Evolutionary conservation across 768 basidiomycete genomes (phyloP).

Genomic region (Roridomyces roridus): DNA sequence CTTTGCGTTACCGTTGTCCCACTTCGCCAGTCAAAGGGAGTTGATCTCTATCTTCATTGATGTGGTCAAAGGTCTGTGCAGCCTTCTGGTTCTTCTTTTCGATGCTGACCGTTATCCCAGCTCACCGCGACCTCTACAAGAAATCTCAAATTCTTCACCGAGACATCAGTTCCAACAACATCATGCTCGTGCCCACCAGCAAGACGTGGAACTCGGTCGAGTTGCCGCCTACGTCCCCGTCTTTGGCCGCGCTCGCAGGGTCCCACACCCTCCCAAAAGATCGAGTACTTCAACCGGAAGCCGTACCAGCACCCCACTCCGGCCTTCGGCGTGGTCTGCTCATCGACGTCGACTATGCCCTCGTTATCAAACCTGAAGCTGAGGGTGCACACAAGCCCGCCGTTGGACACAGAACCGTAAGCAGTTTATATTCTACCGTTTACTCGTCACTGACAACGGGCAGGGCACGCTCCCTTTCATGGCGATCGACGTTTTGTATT

Average conservation of each 20-base stretch:
- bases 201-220: neutral
- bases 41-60: slow-evolving; percentile 6
- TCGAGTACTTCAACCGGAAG: neutral
- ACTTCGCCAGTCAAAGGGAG: neutral
- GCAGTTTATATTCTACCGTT: neutral
- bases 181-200: neutral
- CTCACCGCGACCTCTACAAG: slow-evolving; percentile 1
- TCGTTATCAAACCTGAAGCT: neutral
- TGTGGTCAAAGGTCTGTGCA: neutral
- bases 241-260: neutral
- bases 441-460: neutral
- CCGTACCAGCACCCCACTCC: neutral
- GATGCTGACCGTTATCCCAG: neutral
- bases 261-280: neutral
- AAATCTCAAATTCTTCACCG: neutral
- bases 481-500: neutral
- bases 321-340: neutral
- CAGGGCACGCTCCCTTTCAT: slow-evolving; percentile 13
- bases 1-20: neutral
- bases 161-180: slow-evolving; percentile 13
- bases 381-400: neutral
- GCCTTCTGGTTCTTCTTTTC: neutral
- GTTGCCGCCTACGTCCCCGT: neutral
- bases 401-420: neutral
- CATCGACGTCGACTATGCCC: slow-evolving; percentile 8